Evolutionary conservation across 192 early-diverging fungal species (phyloP).

Genomic region (Linnemannia elongata): DNA sequence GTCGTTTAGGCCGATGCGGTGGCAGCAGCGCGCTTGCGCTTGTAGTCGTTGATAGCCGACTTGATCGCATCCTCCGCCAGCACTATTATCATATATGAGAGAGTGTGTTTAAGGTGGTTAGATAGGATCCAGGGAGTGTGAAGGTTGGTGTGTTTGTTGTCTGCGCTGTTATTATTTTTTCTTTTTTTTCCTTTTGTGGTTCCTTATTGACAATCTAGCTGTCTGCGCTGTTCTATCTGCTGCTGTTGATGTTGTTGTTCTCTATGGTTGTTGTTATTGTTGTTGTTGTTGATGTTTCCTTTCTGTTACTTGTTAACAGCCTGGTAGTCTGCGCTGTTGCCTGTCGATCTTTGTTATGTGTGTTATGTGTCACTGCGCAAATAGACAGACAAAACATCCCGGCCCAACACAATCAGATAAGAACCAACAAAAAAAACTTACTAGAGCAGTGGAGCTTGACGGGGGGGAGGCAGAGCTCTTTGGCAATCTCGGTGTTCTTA

Average conservation of each 20-base stretch:
- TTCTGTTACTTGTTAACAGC: too few species aligned
- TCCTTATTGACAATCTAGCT: neutral
- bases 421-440: slow-evolving; percentile 57
- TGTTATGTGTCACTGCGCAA: neutral
- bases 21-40: slow-evolving; percentile 79
- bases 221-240: too few species aligned
- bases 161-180: too few species aligned
- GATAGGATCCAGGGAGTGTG: too few species aligned
- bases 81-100: slow-evolving; percentile 70
- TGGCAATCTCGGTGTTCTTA: slow-evolving; percentile 98
- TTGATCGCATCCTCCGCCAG: slow-evolving; percentile 99
- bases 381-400: neutral
- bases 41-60: slow-evolving; percentile 97
- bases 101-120: slow-evolving; percentile 1
- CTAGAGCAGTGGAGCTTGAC: slow-evolving; percentile 99
- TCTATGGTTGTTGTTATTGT: too few species aligned
- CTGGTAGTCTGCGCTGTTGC: neutral
- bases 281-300: too few species aligned
- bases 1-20: slow-evolving; percentile 16
- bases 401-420: neutral
- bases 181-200: too few species aligned
- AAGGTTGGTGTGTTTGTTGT: too few species aligned
- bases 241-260: too few species aligned
- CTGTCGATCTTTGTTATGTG: neutral
- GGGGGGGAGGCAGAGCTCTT: slow-evolving; percentile 94